A percentile compares a stretch with the other conserved stretches of the same genome.
Evolutionary conservation across 2,329 filamentous ascomycete species (phyloP).

Genomic region (Alternaria panax): DNA sequence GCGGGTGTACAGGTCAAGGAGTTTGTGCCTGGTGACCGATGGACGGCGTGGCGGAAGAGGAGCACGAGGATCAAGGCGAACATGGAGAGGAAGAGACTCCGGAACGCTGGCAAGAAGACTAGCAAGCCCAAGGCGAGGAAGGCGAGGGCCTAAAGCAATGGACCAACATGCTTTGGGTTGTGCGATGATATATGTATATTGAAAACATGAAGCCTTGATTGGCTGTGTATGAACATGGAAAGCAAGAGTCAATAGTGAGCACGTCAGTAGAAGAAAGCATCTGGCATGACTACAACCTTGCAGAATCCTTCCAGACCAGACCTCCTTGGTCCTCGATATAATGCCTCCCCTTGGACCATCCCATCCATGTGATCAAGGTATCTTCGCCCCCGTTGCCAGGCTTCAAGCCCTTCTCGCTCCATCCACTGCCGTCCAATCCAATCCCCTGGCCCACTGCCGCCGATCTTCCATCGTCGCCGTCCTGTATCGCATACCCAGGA

Average conservation of each 20-base stretch:
- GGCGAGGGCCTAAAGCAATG: constrained; percentile 16
- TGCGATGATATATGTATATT: constrained; percentile 6
- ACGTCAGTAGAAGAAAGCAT: neutral
- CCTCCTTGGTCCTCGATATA: constrained; percentile 63
- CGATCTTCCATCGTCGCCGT: constrained; percentile 51
- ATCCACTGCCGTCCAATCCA: constrained; percentile 72
- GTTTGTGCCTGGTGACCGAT: constrained; percentile 67
- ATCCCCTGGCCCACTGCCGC: constrained; percentile 67
- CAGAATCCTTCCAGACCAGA: constrained; percentile 55
- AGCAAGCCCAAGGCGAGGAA: constrained; percentile 43
- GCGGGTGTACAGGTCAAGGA: constrained; percentile 63
- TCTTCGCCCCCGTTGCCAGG: constrained; percentile 78
- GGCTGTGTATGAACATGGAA: neutral
- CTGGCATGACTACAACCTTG: constrained; percentile 29
- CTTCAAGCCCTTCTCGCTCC: constrained; percentile 64
- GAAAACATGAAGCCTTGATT: neutral
- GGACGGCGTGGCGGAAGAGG: constrained; percentile 70
- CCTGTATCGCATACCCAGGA: constrained; percentile 70
- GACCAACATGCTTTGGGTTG: neutral
- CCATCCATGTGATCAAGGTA: constrained; percentile 73
- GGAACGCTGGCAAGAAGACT: constrained; percentile 52
- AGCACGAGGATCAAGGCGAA: constrained; percentile 59
- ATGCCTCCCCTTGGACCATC: constrained; percentile 75
- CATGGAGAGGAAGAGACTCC: constrained; percentile 64
- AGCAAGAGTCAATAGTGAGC: neutral